Percentiles rank a stretch among this genome's conserved stretches.
Conservation (phyloP, 2,329 filamentous ascomycete species). For the Nannizziopsis arthrosporioides region DNA sequence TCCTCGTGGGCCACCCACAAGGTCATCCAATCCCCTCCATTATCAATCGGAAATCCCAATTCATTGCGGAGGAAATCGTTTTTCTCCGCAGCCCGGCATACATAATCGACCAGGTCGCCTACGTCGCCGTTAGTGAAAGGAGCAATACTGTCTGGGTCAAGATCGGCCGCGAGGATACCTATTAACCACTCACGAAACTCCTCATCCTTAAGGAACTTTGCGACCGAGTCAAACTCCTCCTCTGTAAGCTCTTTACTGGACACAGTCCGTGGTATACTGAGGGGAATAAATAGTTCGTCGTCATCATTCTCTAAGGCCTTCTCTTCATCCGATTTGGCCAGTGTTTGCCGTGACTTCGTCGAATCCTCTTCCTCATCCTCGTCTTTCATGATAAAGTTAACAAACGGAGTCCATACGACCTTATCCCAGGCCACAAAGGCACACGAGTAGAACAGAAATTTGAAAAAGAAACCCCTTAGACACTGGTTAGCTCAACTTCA, state of each 20-base stretch:
- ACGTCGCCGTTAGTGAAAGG: not conserved
- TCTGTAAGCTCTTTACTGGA: constrained; percentile 5
- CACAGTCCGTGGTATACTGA: constrained; percentile 10
- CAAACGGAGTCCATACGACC: constrained; percentile 3
- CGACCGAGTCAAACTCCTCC: constrained; percentile 12
- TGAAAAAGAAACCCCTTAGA: constrained; percentile 5
- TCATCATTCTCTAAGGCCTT: not conserved
- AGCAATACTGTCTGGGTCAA: not conserved
- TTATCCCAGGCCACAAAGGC: constrained; percentile 1
- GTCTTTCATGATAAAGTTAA: constrained; percentile 1
- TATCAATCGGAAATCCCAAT: constrained; percentile 3
- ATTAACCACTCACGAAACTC: not conserved
- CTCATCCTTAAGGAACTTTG: constrained; percentile 3
- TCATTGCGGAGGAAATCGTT: not conserved
- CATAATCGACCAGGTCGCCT: constrained; percentile 1
- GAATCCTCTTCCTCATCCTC: constrained; percentile 2
- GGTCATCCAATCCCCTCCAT: not conserved
- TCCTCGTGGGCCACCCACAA: not conserved
- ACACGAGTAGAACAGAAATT: not conserved
- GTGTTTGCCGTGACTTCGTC: not conserved
- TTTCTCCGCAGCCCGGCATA: not conserved
- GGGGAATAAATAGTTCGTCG: constrained; percentile 13
- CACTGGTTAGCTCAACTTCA: not conserved
- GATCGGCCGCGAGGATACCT: not conserved
- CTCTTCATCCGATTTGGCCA: not conserved